phyloP scores from a whole-genome alignment of 768 basidiomycete species.

The Peribolospora kevripleyi region DNA sequence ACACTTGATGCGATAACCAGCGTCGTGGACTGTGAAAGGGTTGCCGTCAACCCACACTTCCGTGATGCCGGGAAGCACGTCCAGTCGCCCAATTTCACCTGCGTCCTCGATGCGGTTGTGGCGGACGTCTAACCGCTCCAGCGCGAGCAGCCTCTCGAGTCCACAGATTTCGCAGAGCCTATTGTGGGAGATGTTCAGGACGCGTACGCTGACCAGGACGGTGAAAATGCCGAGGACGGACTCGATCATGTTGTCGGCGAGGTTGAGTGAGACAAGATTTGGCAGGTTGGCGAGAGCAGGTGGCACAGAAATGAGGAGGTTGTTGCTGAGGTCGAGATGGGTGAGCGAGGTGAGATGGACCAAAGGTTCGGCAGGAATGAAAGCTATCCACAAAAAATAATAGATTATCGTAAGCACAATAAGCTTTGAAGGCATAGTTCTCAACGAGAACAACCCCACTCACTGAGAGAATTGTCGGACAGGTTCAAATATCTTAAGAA shows the following conservation, averaged over 20 bases:
- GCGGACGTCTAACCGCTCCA: slow-evolving; percentile 66
- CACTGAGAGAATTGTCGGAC: too few species aligned
- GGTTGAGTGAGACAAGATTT: slow-evolving; percentile 68
- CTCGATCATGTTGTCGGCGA: slow-evolving; percentile 94
- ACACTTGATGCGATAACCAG: slow-evolving; percentile 48
- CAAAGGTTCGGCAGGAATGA: too few species aligned
- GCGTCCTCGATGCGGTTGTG: slow-evolving; percentile 55
- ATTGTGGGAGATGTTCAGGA: slow-evolving; percentile 60
- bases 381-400: too few species aligned
- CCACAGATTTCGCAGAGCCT: slow-evolving; percentile 87
- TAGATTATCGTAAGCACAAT: too few species aligned
- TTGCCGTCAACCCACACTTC: slow-evolving; percentile 73
- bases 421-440: too few species aligned
- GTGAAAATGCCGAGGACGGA: slow-evolving; percentile 72
- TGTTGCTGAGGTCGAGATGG: slow-evolving; percentile 53
- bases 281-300: slow-evolving; percentile 45
- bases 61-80: slow-evolving; percentile 47
- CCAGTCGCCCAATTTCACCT: slow-evolving; percentile 60
- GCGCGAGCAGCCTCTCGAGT: slow-evolving; percentile 59
- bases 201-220: slow-evolving; percentile 48
- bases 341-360: slow-evolving; percentile 29
- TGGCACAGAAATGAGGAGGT: slow-evolving; percentile 58
- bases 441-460: too few species aligned
- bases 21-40: slow-evolving; percentile 43
- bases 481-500: too few species aligned